Base-by-base conservation (phyloP, 1,139 yeast species). In the Geotrichum citri-aurantii region DNA sequence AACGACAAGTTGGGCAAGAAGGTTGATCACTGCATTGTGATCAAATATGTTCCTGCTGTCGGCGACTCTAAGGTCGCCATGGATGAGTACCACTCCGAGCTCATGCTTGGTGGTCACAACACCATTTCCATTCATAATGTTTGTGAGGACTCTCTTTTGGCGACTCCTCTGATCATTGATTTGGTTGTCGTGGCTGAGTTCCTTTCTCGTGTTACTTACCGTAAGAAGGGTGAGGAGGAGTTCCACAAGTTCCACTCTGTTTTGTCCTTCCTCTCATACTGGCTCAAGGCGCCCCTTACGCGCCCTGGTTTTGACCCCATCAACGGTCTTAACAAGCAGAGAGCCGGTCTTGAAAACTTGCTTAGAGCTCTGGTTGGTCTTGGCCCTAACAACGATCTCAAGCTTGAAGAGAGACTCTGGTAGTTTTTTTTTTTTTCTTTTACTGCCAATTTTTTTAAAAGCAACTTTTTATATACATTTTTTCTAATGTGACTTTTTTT, bases 31-130 rank as follows among this genome's bases (percentile, higher is more conserved):
- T 88, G 96, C 76, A 91, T 92, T 73, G 98, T 92, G 64, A 92
- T 92, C 78, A 92, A 92, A 78, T 91, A 92, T 74, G 78, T 92
- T 71, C 88, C 89, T 62, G 97, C 97, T 10, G 97, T 92, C 59
- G 96, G 96, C 53, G 98, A 92, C 75, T 85, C 95, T 66, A 92
- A 92, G 80, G 97, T 92, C 64, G 98, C 98, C 58, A 92, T 92
- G 97, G 98, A 92, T 75, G 97, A 92, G 78, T 92, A 92, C 77
- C 90, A 91, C 78, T 87, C 95, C 62, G 97, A 92, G 76, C 84
- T 92, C 73, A 91, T 92, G 97, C 82, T 92, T 69, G 98, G 98
- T 63, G 98, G 98, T 54, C 97, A 91, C 78, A 92, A 91, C 79
- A 87, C 93, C 73, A 88, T 92, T 65, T 85, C 95, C 59, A 87